phyloP scores from a whole-genome alignment of 2,329 filamentous ascomycete genomes.

The Colletotrichum musae region DNA sequence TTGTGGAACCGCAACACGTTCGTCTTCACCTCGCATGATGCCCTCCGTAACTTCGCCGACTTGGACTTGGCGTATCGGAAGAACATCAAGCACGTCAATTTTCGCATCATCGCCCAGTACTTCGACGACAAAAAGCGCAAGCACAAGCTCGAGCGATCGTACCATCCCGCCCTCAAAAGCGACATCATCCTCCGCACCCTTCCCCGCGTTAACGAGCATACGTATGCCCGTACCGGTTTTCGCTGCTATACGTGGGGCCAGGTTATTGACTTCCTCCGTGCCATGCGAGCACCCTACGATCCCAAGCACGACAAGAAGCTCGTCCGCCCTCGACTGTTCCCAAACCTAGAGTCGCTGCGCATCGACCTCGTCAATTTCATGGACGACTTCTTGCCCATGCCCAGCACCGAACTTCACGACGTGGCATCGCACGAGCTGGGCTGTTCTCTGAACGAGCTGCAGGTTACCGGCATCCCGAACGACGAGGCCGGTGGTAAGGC shows the following conservation, averaged over 20 bases:
- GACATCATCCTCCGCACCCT: slow-evolving; percentile 59
- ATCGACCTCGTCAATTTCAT: slow-evolving; percentile 71
- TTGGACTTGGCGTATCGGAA: slow-evolving; percentile 59
- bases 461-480: slow-evolving; percentile 66
- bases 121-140: slow-evolving; percentile 63
- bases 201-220: slow-evolving; percentile 60
- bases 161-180: slow-evolving; percentile 60
- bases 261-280: slow-evolving; percentile 66
- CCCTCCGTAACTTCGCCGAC: slow-evolving; percentile 64
- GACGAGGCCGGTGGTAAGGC: slow-evolving; percentile 65
- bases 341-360: slow-evolving; percentile 62
- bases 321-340: slow-evolving; percentile 59
- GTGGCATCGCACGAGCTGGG: slow-evolving; percentile 68
- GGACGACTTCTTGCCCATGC: slow-evolving; percentile 60
- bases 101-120: slow-evolving; percentile 69
- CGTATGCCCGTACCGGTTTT: slow-evolving; percentile 65
- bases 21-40: slow-evolving; percentile 66
- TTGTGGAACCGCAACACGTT: slow-evolving; percentile 69
- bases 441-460: slow-evolving; percentile 66
- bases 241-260: slow-evolving; percentile 70
- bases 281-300: slow-evolving; percentile 65
- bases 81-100: slow-evolving; percentile 60
- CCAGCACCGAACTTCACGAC: slow-evolving; percentile 64
- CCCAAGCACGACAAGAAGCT: slow-evolving; percentile 53
- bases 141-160: slow-evolving; percentile 58